Conservation (phyloP, 768 basidiomycete genomes). For the Asterophora lycoperdoides region DNA sequence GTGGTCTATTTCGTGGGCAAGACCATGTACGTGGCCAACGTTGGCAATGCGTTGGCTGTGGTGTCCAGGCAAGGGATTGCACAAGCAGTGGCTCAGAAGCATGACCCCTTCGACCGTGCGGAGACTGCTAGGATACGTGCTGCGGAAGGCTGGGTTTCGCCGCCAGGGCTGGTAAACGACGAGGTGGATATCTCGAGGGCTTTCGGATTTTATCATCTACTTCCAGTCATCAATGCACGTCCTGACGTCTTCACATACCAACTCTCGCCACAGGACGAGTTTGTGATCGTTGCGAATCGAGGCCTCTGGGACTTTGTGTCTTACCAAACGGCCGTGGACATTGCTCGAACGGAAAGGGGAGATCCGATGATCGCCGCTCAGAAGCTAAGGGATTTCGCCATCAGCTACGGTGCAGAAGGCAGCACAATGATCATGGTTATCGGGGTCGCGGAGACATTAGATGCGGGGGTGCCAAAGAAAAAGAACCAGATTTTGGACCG, state of each 20-base stretch:
- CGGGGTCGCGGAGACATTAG: constrained; percentile 74
- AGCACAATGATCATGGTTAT: constrained; percentile 99
- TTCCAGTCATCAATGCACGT: constrained; percentile 86
- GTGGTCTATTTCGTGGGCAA: constrained; percentile 80
- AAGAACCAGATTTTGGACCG: constrained; percentile 57
- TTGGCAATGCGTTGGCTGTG: constrained; percentile 84
- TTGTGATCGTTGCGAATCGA: constrained; percentile 91
- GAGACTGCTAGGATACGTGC: constrained; percentile 86
- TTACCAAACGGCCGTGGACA: constrained; percentile 94
- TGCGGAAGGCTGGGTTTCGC: constrained; percentile 94
- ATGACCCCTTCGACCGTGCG: constrained; percentile 83
- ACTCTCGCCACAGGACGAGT: constrained; percentile 84
- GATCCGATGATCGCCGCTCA: constrained; percentile 83
- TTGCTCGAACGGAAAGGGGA: constrained; percentile 68
- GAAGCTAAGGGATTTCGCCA: constrained; percentile 93
- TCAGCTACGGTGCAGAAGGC: constrained; percentile 92
- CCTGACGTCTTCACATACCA: constrained; percentile 72
- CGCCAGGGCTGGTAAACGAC: constrained; percentile 86
- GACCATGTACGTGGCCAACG: constrained; percentile 86
- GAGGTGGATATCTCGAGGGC: constrained; percentile 88
- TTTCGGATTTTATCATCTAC: constrained; percentile 88
- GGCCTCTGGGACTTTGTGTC: constrained; percentile 93
- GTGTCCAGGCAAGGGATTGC: constrained; percentile 75
- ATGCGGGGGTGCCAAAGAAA: constrained; percentile 32
- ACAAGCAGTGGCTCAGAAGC: constrained; percentile 67